Percentiles rank a stretch among this genome's conserved stretches.
Evolutionary conservation across 169 alveolate genomes (phyloP).

Genomic region (Plasmodium ovale): DNA sequence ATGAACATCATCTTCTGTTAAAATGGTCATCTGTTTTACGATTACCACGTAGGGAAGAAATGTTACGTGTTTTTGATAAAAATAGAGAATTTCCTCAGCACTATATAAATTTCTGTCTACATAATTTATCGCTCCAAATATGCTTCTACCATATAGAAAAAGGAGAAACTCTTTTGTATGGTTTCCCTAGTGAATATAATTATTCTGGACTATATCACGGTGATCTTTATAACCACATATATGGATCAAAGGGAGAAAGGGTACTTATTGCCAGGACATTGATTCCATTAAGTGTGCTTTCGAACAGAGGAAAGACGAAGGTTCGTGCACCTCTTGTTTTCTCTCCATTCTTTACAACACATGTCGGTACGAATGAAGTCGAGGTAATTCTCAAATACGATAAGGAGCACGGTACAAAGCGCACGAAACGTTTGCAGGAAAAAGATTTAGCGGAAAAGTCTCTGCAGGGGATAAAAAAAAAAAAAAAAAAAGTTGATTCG

Average conservation of each 20-base stretch:
- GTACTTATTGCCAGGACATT: slow-evolving; percentile 43
- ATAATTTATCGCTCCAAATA: slow-evolving; percentile 56
- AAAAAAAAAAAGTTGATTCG: too few relatives aligned
- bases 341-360: slow-evolving; percentile 36
- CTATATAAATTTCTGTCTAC: slow-evolving; percentile 18
- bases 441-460: background rate
- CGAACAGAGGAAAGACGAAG: slow-evolving; percentile 27
- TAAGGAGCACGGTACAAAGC: background rate
- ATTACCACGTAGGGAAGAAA: slow-evolving; percentile 24
- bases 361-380: slow-evolving; percentile 17
- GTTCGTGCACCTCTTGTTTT: slow-evolving; percentile 12
- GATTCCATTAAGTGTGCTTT: slow-evolving; percentile 42
- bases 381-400: slow-evolving; percentile 49
- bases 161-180: too few relatives aligned
- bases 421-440: background rate
- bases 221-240: too few relatives aligned
- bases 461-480: too few relatives aligned
- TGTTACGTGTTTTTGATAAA: background rate
- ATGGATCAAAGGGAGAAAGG: background rate
- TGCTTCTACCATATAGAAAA: slow-evolving; percentile 15
- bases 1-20: slow-evolving; percentile 7
- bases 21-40: slow-evolving; percentile 11
- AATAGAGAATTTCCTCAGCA: background rate
- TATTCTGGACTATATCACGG: too few relatives aligned
- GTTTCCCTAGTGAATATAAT: too few relatives aligned